Base-by-base conservation (phyloP, 768 basidiomycete species). In the Jaapia argillacea region DNA sequence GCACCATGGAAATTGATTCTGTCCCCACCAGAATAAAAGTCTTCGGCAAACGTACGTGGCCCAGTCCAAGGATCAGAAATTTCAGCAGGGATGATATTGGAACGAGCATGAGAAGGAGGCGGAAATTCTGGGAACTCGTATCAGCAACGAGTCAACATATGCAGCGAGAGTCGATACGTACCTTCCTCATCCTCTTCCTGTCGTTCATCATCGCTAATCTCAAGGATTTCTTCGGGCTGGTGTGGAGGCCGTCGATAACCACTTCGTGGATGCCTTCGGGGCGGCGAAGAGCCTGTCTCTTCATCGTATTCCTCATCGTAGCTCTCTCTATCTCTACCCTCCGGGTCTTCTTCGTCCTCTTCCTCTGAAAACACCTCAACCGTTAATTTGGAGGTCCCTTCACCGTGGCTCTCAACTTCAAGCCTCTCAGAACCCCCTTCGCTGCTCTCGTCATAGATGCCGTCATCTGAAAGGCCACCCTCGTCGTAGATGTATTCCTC, bases 361-460 rank as follows among this genome's bases (percentile, higher is more conserved):
- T 72, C 75, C 52, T 75, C 77, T 48, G 71, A n/a, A n/a, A n/a
- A n/a, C n/a, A n/a, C n/a, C n/a, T n/a, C n/a, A n/a, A n/a, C n/a
- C n/a, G n/a, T n/a, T n/a, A n/a, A n/a, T n/a, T n/a, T n/a, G n/a
- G n/a, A n/a, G n/a, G n/a, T n/a, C n/a, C n/a, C n/a, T n/a, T n/a
- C n/a, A n/a, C n/a, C n/a, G n/a, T n/a, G n/a, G n/a, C n/a, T n/a
- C n/a, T n/a, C n/a, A n/a, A n/a, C n/a, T n/a, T n/a, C n/a, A n/a
- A n/a, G n/a, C n/a, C 68, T 51, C 72, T 68, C 45, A 77, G 68
- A 16, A 60, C 57, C 12, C 62, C 53, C 40, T 62, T 69, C 42
- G 65, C 70, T 5, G 77, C 67, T 48, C 75, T 79, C 62, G 80
- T 79, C 65, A 64, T 73, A 37, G 64, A 57, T 48, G 45, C 54